Base-by-base conservation (phyloP, 768 basidiomycete genomes). In the Leccinum longicurvipes region DNA sequence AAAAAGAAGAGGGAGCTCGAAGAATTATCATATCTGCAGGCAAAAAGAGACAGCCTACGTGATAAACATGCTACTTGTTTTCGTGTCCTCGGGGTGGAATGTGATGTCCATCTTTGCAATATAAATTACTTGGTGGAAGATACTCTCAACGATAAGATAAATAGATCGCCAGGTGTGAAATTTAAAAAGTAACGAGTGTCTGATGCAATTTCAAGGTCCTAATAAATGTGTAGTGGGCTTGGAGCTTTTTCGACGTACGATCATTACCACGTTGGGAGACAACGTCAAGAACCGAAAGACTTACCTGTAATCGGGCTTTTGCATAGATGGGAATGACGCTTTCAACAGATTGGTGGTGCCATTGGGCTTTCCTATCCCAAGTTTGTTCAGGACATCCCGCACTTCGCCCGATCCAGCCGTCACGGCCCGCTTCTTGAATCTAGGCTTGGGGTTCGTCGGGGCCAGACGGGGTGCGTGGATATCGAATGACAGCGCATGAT, bases 1-100 rank as follows among this genome's bases (percentile, higher is more conserved):
- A 91, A 60, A 78, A 88, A 54, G 91, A 93, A 64, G 93, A 94
- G 66, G 86, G 91, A 62, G 84, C 90, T 32, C 76, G 80, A 60
- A 74, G 84, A 54, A 80, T 81, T 64, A 80, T 85, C 36, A 71
- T 84, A 54, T 67, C 76, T 36, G 67, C 68, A 1, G 69, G 71
- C 34, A 74, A 75, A 59, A 62, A 59, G 47, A 71, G 63, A 49
- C 65, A 63, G 29, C 21, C 45, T 48, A 29, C 48, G 41, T 61
- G 56, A 64, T 72, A 57, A 55, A 59, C 45, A 63, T 59, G 27
- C 48, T 59, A 62, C 14, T 54, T 36, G 9, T 41, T 48, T 52
- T 57, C 47, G 39, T 47, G 54, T 66, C 52, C 46, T 51, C 52
- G 42, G 21, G 23, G 21, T 53, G 52, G 19, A 55, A 55, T 50